Conservation (phyloP, 805 yeast genomes). For the Komagataella pseudopastoris region DNA sequence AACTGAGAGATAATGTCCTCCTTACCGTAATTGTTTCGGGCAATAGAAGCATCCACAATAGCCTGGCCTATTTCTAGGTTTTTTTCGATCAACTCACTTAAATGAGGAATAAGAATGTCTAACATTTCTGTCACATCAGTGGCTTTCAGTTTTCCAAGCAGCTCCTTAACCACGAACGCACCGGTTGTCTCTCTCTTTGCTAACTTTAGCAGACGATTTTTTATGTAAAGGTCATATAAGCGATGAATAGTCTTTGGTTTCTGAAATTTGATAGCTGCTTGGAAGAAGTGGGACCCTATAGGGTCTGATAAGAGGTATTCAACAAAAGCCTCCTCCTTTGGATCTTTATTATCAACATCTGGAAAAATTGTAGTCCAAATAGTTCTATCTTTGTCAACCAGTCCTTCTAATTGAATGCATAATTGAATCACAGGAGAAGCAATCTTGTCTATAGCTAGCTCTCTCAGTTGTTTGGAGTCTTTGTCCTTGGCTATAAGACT, state of each 20-base stretch:
- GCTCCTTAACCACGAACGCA: slow-evolving; percentile 60
- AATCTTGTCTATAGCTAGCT: slow-evolving; percentile 60
- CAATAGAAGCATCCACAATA: slow-evolving; percentile 51
- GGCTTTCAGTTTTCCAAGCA: slow-evolving; percentile 51
- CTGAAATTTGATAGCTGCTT: slow-evolving; percentile 51
- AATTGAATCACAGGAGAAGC: slow-evolving; percentile 85
- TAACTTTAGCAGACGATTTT: slow-evolving; percentile 56
- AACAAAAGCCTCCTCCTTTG: slow-evolving; percentile 65
- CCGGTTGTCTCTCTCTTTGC: slow-evolving; percentile 80
- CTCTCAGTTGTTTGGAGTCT: slow-evolving; percentile 41
- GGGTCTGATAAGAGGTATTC: slow-evolving; percentile 76
- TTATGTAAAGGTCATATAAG: slow-evolving; percentile 58
- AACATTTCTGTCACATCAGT: slow-evolving; percentile 49
- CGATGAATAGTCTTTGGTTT: slow-evolving; percentile 61
- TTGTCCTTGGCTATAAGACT: slow-evolving; percentile 22
- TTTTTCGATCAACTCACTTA: slow-evolving; percentile 46
- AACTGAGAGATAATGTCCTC: slow-evolving; percentile 42
- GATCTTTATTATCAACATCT: slow-evolving; percentile 33
- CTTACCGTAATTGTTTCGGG: slow-evolving; percentile 42
- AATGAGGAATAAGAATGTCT: slow-evolving; percentile 52
- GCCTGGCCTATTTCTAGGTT: slow-evolving; percentile 59
- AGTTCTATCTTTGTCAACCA: slow-evolving; percentile 59
- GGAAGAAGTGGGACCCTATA: slow-evolving; percentile 89
- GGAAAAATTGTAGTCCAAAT: slow-evolving; percentile 55
- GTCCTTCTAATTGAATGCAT: slow-evolving; percentile 67